These are phyloP conservation scores for Arabis alpina DNA, from an alignment of 345 rosid species.

Conservation along the genomic window DNA sequence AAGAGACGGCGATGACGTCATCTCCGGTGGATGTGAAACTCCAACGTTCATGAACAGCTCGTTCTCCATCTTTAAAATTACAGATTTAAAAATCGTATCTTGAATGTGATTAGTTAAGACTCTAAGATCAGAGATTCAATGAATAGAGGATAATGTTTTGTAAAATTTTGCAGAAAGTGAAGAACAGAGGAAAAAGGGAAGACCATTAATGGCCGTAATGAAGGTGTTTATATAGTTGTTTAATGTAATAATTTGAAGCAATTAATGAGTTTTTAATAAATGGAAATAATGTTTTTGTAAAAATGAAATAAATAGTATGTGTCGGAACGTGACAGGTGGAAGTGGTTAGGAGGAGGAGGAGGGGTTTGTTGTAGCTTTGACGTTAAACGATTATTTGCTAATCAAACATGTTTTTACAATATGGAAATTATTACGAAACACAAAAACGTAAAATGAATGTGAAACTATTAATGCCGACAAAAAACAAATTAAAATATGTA, in stretches of 20 bases:
- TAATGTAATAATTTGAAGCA: constrained; percentile 37
- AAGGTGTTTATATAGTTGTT: constrained; percentile 38
- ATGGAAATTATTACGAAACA: neutral
- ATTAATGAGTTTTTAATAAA: constrained; percentile 40
- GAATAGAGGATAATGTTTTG: constrained; percentile 26
- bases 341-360: constrained; percentile 14
- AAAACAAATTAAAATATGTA: neutral
- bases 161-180: constrained; percentile 21
- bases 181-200: constrained; percentile 29
- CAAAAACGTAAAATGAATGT: neutral
- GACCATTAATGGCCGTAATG: constrained; percentile 39
- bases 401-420: constrained; percentile 1
- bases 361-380: constrained; percentile 47
- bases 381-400: constrained; percentile 36
- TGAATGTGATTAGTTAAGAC: neutral
- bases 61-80: constrained; percentile 43
- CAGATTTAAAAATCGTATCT: neutral
- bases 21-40: constrained; percentile 35
- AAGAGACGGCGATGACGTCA: constrained; percentile 36
- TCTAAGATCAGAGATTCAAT: constrained; percentile 14
- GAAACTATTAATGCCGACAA: neutral
- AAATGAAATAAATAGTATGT: neutral
- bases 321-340: constrained; percentile 47
- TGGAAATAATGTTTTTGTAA: neutral
- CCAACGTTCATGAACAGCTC: constrained; percentile 51